phyloP scores from a whole-genome alignment of 306 rosid genomes.

The Vigna angularis region DNA sequence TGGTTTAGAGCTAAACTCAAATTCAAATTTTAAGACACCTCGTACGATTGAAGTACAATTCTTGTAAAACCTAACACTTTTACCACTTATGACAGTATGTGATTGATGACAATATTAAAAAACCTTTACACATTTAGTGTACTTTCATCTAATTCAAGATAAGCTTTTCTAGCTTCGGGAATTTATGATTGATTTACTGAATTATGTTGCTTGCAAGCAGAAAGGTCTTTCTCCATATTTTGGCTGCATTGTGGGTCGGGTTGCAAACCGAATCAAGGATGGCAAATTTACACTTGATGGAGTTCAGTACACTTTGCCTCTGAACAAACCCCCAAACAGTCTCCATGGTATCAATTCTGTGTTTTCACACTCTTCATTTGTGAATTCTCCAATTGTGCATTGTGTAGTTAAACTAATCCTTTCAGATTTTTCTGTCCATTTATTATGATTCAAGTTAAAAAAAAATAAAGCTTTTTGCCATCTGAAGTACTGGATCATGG shows the following conservation, averaged over 20 bases:
- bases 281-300: slow-evolving; percentile 89
- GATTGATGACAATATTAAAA: background rate
- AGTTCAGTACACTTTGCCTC: slow-evolving; percentile 68
- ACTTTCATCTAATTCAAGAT: background rate
- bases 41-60: too few species aligned
- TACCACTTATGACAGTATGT: background rate
- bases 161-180: background rate
- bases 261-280: slow-evolving; percentile 86
- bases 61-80: background rate
- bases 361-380: slow-evolving; percentile 14
- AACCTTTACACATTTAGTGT: background rate
- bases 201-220: slow-evolving; percentile 52
- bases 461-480: background rate
- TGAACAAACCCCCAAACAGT: slow-evolving; percentile 91
- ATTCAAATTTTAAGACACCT: too few species aligned
- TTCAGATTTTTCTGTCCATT: background rate
- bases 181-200: slow-evolving; percentile 20
- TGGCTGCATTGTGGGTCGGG: slow-evolving; percentile 98
- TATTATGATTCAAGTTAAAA: background rate
- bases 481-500: background rate
- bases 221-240: slow-evolving; percentile 80
- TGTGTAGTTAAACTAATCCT: slow-evolving; percentile 4
- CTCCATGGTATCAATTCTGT: slow-evolving; percentile 78
- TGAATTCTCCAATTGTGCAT: background rate
- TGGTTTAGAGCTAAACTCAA: too few species aligned